These are phyloP conservation scores for Smithsoniella earleae DNA, from an alignment of 163 green algal species.

Conservation along the genomic window DNA sequence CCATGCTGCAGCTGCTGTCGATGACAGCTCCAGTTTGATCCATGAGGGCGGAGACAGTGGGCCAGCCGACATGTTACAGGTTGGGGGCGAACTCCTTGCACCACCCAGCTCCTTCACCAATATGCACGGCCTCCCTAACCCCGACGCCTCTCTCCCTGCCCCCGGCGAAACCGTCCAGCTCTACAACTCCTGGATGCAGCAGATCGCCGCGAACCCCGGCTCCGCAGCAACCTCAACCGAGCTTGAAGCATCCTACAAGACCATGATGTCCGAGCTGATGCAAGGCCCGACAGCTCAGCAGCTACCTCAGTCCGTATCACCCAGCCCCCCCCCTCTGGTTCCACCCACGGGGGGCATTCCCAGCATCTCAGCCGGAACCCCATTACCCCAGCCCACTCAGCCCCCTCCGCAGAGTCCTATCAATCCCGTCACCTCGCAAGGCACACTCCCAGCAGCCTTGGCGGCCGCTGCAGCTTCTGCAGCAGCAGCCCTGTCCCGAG, in stretches of 20 bases:
- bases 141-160: background rate
- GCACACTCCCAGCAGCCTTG: constrained; percentile 33
- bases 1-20: no score
- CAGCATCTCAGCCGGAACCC: no score
- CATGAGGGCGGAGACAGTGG: no score
- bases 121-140: background rate
- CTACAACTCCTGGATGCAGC: no score
- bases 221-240: background rate
- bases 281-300: no score
- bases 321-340: no score
- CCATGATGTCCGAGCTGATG: background rate
- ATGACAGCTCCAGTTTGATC: no score
- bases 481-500: background rate
- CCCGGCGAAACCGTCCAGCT: background rate
- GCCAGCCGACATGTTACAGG: background rate
- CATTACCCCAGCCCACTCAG: no score
- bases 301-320: no score
- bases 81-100: background rate
- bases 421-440: background rate
- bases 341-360: no score
- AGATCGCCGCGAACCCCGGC: background rate
- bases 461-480: constrained; percentile 35
- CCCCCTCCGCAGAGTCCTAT: background rate
- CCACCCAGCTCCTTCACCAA: background rate
- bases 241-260: background rate